Evolutionary conservation across 2,329 filamentous ascomycete genomes (phyloP).

Genomic region (Talaromyces sp.): DNA sequence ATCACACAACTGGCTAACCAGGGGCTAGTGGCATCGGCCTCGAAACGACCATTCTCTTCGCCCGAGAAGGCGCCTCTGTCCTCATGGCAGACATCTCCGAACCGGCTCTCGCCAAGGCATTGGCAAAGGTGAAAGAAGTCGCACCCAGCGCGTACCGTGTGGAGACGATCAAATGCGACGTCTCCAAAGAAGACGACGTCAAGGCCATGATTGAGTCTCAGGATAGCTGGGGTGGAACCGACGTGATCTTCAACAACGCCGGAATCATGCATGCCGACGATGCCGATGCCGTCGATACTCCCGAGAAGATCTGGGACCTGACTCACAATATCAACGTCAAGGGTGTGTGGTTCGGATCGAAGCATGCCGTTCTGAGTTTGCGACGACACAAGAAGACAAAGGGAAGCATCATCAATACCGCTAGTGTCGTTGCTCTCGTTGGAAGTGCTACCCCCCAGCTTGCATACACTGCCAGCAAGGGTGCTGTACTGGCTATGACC

Average conservation of each 20-base stretch:
- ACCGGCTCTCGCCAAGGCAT: conserved; percentile 70
- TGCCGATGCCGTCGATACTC: conserved; percentile 74
- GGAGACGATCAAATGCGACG: conserved; percentile 66
- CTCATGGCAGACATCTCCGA: conserved; percentile 81
- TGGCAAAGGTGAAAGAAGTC: conserved; percentile 69
- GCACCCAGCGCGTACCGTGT: conserved; percentile 59
- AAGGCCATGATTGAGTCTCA: conserved; percentile 68
- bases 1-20: neutral
- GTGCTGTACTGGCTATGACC: conserved; percentile 84
- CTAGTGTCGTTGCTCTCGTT: conserved; percentile 80
- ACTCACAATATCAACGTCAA: conserved; percentile 96
- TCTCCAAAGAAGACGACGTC: conserved; percentile 79
- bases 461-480: conserved; percentile 91
- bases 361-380: conserved; percentile 80
- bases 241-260: conserved; percentile 96
- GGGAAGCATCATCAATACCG: conserved; percentile 87
- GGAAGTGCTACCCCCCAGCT: conserved; percentile 84
- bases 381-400: conserved; percentile 73
- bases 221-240: conserved; percentile 80
- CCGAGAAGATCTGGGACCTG: conserved; percentile 88
- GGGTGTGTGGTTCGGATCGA: conserved; percentile 95
- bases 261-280: conserved; percentile 91
- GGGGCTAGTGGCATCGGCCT: conserved; percentile 72
- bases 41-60: conserved; percentile 85
- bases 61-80: conserved; percentile 79